Evolutionary conservation across 495 filamentous ascomycete species (phyloP).

Genomic region (Penicillium mononematosum): DNA sequence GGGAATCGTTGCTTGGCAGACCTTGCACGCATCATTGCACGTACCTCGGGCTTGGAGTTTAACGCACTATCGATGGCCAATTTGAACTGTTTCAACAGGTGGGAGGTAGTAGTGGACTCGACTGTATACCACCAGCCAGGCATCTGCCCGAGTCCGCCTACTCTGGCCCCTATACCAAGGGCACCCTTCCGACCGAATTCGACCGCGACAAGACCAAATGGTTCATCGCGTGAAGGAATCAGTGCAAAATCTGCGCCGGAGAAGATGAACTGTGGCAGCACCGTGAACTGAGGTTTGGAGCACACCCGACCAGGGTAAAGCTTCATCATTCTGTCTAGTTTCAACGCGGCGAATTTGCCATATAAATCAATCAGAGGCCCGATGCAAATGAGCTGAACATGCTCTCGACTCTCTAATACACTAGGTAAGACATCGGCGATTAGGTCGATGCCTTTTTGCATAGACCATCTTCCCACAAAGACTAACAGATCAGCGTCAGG

Average conservation of each 20-base stretch:
- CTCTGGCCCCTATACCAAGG: constrained; percentile 66
- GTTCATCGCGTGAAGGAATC: constrained; percentile 77
- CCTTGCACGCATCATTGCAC: constrained; percentile 70
- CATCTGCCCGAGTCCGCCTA: constrained; percentile 73
- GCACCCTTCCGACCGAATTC: constrained; percentile 79
- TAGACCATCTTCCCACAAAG: constrained; percentile 77
- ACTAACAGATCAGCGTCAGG: constrained; percentile 71
- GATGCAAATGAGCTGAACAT: constrained; percentile 67
- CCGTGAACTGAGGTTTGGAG: constrained; percentile 75
- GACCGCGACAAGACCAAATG: constrained; percentile 78
- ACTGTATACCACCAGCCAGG: constrained; percentile 73
- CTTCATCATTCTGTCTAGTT: constrained; percentile 70
- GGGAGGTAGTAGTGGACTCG: constrained; percentile 67
- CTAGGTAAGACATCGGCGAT: constrained; percentile 75
- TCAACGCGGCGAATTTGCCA: constrained; percentile 73
- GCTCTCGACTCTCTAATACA: constrained; percentile 64
- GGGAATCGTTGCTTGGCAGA: constrained; percentile 79
- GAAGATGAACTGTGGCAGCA: constrained; percentile 72
- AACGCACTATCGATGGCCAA: constrained; percentile 65
- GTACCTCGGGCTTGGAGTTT: constrained; percentile 54
- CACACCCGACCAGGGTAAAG: constrained; percentile 74
- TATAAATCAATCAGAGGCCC: constrained; percentile 78
- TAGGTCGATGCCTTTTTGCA: constrained; percentile 76
- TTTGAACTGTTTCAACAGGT: constrained; percentile 71
- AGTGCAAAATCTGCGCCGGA: constrained; percentile 77